Conservation (phyloP, 768 basidiomycete species). For the Boletus sp. region DNA sequence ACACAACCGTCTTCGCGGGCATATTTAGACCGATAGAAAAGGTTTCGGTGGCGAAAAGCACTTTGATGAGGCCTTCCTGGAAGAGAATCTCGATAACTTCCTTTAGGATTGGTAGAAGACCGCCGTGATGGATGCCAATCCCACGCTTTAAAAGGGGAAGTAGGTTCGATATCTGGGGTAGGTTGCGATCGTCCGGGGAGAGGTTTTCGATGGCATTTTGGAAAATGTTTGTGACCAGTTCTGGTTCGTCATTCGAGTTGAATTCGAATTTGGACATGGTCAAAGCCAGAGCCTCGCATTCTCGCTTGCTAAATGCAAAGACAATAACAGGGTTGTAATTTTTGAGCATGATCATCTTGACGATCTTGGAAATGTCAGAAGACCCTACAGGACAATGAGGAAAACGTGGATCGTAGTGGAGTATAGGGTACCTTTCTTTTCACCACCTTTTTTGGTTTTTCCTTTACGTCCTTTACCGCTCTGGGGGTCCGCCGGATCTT, state of each 20-base stretch:
- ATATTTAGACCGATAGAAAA: conserved; percentile 98
- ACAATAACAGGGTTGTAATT: conserved; percentile 98
- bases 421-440: conserved; percentile 67
- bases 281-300: conserved; percentile 91
- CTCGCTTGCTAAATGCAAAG: conserved; percentile 97
- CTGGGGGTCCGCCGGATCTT: conserved; percentile 87
- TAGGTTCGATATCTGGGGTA: conserved; percentile 91
- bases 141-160: conserved; percentile 92
- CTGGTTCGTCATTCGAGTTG: conserved; percentile 89
- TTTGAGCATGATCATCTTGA: conserved; percentile 97
- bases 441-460: conserved; percentile 90
- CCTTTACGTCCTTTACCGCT: conserved; percentile 88
- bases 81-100: conserved; percentile 99
- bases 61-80: conserved; percentile 97
- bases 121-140: conserved; percentile 97
- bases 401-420: background rate
- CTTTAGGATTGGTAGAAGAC: conserved; percentile 93
- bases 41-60: conserved; percentile 97
- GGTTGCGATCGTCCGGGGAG: conserved; percentile 77
- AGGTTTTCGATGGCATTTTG: conserved; percentile 91
- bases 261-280: conserved; percentile 94
- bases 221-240: conserved; percentile 83
- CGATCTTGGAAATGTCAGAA: conserved; percentile 95
- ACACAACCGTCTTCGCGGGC: conserved; percentile 99
- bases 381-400: conserved; percentile 48